These are phyloP conservation scores for Phytophthora pluvialis DNA, from an alignment of 352 stramenopile genomes.

Conservation along the genomic window DNA sequence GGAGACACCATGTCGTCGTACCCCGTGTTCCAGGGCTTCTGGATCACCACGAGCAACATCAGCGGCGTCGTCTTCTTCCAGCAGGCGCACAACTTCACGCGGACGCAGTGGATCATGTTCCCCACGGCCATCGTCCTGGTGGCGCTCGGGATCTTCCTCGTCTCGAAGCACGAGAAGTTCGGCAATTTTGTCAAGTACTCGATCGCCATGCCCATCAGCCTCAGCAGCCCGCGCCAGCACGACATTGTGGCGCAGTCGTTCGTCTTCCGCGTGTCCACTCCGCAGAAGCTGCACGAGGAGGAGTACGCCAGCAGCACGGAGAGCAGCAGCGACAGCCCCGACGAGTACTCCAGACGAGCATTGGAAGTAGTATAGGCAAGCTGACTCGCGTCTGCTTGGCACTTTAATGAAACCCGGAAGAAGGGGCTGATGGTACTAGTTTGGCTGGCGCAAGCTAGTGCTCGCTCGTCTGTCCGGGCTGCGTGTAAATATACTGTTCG, in stretches of 20 bases:
- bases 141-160: slow-evolving; percentile 74
- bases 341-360: slow-evolving; percentile 38
- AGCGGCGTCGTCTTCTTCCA: slow-evolving; percentile 90
- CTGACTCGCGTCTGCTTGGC: slow-evolving; percentile 17
- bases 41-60: slow-evolving; percentile 91
- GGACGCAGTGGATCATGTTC: slow-evolving; percentile 87
- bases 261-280: slow-evolving; percentile 85
- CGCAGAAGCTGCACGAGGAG: slow-evolving; percentile 73
- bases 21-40: slow-evolving; percentile 89
- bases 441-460: neutral
- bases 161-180: slow-evolving; percentile 91
- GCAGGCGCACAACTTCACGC: slow-evolving; percentile 83
- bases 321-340: slow-evolving; percentile 42
- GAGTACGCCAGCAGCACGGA: slow-evolving; percentile 62
- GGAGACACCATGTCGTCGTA: slow-evolving; percentile 89
- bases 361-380: slow-evolving; percentile 59
- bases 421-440: slow-evolving; percentile 35
- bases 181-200: slow-evolving; percentile 91
- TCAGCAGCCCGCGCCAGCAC: slow-evolving; percentile 84
- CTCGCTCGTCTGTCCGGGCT: slow-evolving; percentile 5
- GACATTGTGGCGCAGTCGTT: slow-evolving; percentile 91
- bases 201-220: slow-evolving; percentile 87
- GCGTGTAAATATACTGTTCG: slow-evolving; percentile 38
- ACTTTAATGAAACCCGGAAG: slow-evolving; percentile 45
- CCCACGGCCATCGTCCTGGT: slow-evolving; percentile 74